These are phyloP conservation scores for Ascochyta fabae DNA, from an alignment of 2,329 filamentous ascomycete species.

Conservation along the genomic window DNA sequence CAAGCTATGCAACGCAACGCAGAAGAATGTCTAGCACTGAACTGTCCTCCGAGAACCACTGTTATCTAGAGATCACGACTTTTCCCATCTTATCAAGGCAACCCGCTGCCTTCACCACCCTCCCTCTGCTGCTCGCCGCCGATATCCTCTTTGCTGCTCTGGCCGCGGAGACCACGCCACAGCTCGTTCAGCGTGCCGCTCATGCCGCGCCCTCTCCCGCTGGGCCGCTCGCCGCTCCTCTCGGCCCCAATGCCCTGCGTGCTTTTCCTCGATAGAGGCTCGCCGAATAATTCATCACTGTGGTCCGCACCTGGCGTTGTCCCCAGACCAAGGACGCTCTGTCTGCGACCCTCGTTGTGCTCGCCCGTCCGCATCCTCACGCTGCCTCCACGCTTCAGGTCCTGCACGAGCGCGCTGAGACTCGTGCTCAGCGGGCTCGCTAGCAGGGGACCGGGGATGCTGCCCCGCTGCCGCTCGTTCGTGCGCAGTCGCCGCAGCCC, in stretches of 20 bases:
- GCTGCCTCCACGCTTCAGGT: conserved; percentile 64
- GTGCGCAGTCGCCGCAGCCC: conserved; percentile 39
- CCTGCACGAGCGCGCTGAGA: conserved; percentile 68
- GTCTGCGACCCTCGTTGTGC: conserved; percentile 15
- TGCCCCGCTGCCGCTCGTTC: conserved; percentile 35
- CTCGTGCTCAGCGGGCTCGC: conserved; percentile 66
- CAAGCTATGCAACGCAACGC: neutral
- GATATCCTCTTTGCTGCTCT: conserved; percentile 22
- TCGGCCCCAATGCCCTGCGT: conserved; percentile 22
- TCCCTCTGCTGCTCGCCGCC: neutral
- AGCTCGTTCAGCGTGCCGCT: conserved; percentile 41
- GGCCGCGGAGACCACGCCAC: conserved; percentile 38
- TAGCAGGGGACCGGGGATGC: conserved; percentile 60
- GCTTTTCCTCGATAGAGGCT: conserved; percentile 31
- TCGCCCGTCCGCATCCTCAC: conserved; percentile 11
- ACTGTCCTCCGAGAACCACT: too few relatives aligned
- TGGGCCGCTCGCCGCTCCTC: conserved; percentile 2
- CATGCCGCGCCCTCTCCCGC: conserved; percentile 29
- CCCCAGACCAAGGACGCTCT: conserved; percentile 33
- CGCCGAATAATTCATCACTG: conserved; percentile 18
- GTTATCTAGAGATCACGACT: too few relatives aligned
- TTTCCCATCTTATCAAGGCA: too few relatives aligned
- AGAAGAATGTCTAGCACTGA: neutral
- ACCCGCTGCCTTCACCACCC: neutral
- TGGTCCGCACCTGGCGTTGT: neutral